Conservation (phyloP, 2,329 filamentous ascomycete genomes). For the Curvularia sp. region DNA sequence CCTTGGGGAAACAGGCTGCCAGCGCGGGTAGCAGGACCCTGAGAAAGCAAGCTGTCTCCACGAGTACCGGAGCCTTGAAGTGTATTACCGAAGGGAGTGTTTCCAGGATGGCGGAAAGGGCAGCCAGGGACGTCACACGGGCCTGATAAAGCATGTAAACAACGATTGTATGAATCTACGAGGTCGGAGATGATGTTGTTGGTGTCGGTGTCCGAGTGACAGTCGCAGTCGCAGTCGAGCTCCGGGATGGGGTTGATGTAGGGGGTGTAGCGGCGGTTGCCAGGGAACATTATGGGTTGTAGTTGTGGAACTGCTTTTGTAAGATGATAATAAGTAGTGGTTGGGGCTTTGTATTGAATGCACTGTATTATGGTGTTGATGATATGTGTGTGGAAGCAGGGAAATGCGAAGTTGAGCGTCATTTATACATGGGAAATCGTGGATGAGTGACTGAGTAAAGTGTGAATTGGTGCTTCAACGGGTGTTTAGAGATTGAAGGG, state of each 20-base stretch:
- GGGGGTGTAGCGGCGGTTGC: constrained; percentile 1
- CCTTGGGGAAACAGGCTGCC: too few relatives aligned
- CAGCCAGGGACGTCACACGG: too few relatives aligned
- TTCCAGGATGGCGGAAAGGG: too few relatives aligned
- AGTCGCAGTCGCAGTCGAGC: background rate
- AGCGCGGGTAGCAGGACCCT: too few relatives aligned
- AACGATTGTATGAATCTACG: too few relatives aligned
- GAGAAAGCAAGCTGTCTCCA: too few relatives aligned
- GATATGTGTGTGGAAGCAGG: background rate
- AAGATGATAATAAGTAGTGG: background rate
- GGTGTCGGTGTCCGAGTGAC: background rate
- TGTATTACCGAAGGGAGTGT: too few relatives aligned
- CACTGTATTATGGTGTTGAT: background rate
- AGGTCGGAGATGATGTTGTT: background rate
- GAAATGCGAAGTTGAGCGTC: background rate
- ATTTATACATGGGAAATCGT: background rate
- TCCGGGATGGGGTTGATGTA: constrained; percentile 1
- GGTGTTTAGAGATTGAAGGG: background rate
- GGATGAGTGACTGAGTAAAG: background rate
- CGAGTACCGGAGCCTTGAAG: too few relatives aligned
- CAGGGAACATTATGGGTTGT: constrained; percentile 4
- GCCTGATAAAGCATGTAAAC: too few relatives aligned
- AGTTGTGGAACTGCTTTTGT: background rate
- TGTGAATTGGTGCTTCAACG: background rate
- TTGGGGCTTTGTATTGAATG: background rate